Evolutionary conservation across 371 early-diverging fungal genomes (phyloP), one percentile per base, ranked within the genome.

Genomic region (Blakeslea trispora): DNA sequence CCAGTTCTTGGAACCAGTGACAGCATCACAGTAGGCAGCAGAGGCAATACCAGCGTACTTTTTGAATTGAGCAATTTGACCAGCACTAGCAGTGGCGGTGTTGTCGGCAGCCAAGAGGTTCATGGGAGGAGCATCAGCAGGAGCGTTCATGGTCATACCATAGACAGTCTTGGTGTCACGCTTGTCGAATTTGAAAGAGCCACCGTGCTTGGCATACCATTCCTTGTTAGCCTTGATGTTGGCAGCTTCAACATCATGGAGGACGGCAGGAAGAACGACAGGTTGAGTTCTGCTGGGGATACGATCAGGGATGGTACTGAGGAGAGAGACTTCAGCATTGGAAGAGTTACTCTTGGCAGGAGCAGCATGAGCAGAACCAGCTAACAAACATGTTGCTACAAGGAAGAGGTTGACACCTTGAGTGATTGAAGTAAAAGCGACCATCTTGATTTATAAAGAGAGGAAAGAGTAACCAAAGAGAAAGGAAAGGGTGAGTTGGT

Each of bases 381-480:
- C 11, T 41, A 59, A 50, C 35, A 61, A 39, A 24, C 49, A 51
- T n/a, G 61, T 55, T 13, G 55, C 50, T 21, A 52, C 34, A 19
- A 59, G 21, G n/a, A 39, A 46, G 1, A 61, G 46, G 8, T 50
- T 40, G 5, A 56, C 40, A 14, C 62, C 51, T 45, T 56, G 50
- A 41, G 56, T 51, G 45, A 61, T 56, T 7, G 59, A 41, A 47
- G 32, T 53, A 41, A 59, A 59, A 28, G 59, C 52, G 32, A 59
- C 59, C 59, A 59, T 59, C 14, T 37, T 53, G 23, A n/a, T 37
- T 0, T 19, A 50, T 21, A 28, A 22, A 22, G 40, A 37, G 37
- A 50, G 35, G 39, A 21, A 19, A 21, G 7, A 19, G 37, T 18
- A 49, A 28, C 28, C 9, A 35, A 35, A 37, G 14, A 37, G 14